Conservation (phyloP, 768 basidiomycete genomes). For the Trametes punicea region DNA sequence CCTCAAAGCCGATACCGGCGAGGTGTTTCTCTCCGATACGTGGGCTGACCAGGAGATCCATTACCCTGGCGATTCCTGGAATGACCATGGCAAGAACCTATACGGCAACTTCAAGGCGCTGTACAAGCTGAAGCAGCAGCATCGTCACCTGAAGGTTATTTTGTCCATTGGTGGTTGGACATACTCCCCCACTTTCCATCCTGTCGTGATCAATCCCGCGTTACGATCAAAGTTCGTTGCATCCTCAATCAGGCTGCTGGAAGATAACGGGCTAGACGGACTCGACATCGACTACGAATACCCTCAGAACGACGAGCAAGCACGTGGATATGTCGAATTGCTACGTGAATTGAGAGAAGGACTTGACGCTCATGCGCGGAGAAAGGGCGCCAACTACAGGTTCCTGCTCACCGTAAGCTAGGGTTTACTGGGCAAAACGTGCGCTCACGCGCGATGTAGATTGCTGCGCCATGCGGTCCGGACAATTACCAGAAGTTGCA, state of each 20-base stretch:
- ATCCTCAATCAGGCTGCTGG: slow-evolving; percentile 73
- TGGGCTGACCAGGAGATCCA: slow-evolving; percentile 99
- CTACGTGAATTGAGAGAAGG: slow-evolving; percentile 70
- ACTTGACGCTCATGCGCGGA: slow-evolving; percentile 72
- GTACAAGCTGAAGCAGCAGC: slow-evolving; percentile 82
- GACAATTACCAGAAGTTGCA: slow-evolving; percentile 80
- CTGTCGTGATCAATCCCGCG: slow-evolving; percentile 63
- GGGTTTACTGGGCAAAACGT: background rate
- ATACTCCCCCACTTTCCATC: slow-evolving; percentile 84
- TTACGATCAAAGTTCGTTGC: slow-evolving; percentile 76
- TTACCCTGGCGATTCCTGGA: slow-evolving; percentile 93
- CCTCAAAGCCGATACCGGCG: slow-evolving; percentile 76
- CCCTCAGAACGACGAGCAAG: slow-evolving; percentile 74
- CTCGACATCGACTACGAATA: slow-evolving; percentile 94
- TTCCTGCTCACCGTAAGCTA: slow-evolving; percentile 71
- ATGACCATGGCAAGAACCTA: slow-evolving; percentile 84
- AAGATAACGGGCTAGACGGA: slow-evolving; percentile 92
- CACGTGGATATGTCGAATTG: slow-evolving; percentile 79
- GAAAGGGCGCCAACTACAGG: slow-evolving; percentile 56
- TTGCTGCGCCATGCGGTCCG: slow-evolving; percentile 91
- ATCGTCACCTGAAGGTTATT: slow-evolving; percentile 76
- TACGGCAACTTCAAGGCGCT: slow-evolving; percentile 96
- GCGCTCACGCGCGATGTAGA: slow-evolving; percentile 40
- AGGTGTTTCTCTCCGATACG: slow-evolving; percentile 81
- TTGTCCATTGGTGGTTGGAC: slow-evolving; percentile 97